A percentile compares a stretch with the other conserved stretches of the same genome.
These are phyloP conservation scores for Dovyalis caffra DNA, from an alignment of 345 rosid species.

Conservation along the genomic window DNA sequence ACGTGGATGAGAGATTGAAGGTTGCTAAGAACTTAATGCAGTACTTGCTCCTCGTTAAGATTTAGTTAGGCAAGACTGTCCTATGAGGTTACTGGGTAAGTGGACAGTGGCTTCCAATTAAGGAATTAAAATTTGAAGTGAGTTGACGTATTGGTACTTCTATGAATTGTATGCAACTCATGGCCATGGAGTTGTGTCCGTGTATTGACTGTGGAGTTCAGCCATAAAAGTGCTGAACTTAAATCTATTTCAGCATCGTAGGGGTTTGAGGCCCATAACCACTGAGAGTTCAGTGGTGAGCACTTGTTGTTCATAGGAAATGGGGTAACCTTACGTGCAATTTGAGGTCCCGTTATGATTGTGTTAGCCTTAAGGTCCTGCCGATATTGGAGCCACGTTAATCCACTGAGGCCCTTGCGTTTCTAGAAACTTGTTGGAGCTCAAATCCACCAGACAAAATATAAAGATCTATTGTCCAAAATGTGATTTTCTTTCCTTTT, in stretches of 20 bases:
- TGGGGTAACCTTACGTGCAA: too few species aligned
- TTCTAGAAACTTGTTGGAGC: not conserved
- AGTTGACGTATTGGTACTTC: too few species aligned
- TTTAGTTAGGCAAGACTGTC: not conserved
- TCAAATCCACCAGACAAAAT: not conserved
- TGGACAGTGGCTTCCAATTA: not conserved
- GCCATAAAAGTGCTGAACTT: not conserved
- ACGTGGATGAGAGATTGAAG: not conserved
- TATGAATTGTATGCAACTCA: too few species aligned
- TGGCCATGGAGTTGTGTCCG: not conserved
- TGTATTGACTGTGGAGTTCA: not conserved
- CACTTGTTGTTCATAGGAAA: not conserved
- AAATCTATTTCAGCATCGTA: too few species aligned
- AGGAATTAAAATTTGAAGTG: not conserved
- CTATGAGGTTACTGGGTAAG: not conserved
- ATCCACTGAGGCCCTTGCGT: not conserved
- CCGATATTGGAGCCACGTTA: slow-evolving; percentile 11
- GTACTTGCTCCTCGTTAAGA: not conserved
- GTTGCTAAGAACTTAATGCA: not conserved
- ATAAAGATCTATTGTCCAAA: not conserved
- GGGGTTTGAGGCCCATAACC: not conserved
- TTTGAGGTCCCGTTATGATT: not conserved
- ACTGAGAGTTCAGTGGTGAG: not conserved
- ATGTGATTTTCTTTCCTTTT: too few species aligned
- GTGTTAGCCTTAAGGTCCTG: not conserved